phyloP scores from a whole-genome alignment of 768 basidiomycete genomes.

The Termitomyces sp. region DNA sequence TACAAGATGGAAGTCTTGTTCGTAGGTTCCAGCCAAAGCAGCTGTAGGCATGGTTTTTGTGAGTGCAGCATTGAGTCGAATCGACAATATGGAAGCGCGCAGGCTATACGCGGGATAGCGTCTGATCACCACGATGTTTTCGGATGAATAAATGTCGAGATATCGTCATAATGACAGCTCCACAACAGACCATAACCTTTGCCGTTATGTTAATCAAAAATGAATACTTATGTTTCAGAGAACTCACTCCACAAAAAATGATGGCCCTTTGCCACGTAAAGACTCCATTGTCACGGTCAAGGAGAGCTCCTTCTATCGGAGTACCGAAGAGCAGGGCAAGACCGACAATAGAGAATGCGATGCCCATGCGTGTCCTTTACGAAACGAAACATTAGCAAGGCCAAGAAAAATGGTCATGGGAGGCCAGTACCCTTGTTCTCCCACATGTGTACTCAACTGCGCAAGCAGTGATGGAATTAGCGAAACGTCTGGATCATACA shows the following conservation, averaged over 20 bases:
- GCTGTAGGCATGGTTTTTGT: not conserved
- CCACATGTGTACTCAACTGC: constrained; percentile 32
- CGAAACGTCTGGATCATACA: constrained; percentile 31
- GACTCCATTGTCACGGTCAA: constrained; percentile 24
- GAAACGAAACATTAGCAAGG: not conserved
- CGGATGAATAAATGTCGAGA: constrained; percentile 21
- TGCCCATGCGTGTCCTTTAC: constrained; percentile 45
- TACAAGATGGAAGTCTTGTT: not conserved
- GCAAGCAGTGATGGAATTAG: constrained; percentile 39
- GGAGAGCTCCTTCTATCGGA: constrained; percentile 48
- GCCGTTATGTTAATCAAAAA: not conserved
- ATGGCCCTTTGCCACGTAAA: constrained; percentile 38
- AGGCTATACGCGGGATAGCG: constrained; percentile 11
- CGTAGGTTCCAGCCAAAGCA: not conserved
- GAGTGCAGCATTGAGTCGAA: not conserved
- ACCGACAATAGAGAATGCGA: constrained; percentile 46
- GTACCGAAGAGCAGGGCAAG: constrained; percentile 46
- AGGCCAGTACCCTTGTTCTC: constrained; percentile 34
- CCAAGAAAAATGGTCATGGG: not conserved
- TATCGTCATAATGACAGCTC: constrained; percentile 18
- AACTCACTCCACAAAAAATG: constrained; percentile 41
- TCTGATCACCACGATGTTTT: constrained; percentile 8
- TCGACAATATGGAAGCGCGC: not conserved
- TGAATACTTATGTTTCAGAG: not conserved
- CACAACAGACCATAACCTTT: constrained; percentile 20